Evolutionary conservation across 257 asterid genomes (phyloP), one percentile per base, ranked within the genome.

Genomic region (Nicotiana undulata): DNA sequence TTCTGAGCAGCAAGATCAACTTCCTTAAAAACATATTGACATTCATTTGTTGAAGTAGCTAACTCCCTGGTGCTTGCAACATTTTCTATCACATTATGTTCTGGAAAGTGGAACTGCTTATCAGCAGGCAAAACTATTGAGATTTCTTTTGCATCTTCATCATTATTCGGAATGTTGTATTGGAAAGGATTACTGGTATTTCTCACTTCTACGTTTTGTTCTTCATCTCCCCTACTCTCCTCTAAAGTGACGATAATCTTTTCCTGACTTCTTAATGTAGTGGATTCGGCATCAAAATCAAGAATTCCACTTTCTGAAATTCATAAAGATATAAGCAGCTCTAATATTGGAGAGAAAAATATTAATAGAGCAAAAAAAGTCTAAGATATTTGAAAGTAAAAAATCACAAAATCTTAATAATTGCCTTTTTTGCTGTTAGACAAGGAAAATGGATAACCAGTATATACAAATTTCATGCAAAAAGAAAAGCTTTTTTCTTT

Each of bases 1-100:
- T 86, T 85, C 79, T 90, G 80, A 59, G 77, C 90, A 55, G 72
- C 85, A 76, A 90, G 91, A 60, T 88, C 90, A 79, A 86, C 82
- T 81, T 88, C 92, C 76, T 86, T 84, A 22, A 86, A 74, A 15
- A 64, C 20, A 56, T 84, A 85, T 28, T 80, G 72, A 26, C 72
- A 49, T 60, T 44, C 88, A 79, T 85, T 49, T 44, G 59, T 85
- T 76, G 86, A 52, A 63, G 81, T 60, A 24, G 87, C 60, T 20
- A 56, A 80, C 76, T 78, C 85, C 58, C 60, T 79, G n/a, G 80
- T 75, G 53, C 72, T 85, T 60, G 65, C 75, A n/a, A 18, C 52
- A n/a, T 85, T 74, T 79, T 80, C 86, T 80, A 81, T 78, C 40
- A 75, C 60, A 63, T 70, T 63, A 83, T 68, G 79, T 63, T 84